Evolutionary conservation across 768 basidiomycete species (phyloP).

Genomic region (Termitomyces sp.): DNA sequence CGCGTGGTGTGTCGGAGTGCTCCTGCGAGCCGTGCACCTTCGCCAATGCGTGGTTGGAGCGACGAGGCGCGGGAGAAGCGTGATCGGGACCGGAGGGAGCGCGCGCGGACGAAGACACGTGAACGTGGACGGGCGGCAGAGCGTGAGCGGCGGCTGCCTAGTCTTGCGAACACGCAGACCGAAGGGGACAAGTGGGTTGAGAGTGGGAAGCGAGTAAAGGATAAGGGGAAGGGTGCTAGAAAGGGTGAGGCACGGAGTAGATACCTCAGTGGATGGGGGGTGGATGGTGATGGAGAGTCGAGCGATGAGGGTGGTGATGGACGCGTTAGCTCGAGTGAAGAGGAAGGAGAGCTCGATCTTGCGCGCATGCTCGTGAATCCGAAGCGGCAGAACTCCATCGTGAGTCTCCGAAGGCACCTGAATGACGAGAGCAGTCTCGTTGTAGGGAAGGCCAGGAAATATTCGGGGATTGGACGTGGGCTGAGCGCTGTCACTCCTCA

Average conservation of each 20-base stretch:
- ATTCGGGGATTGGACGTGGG: conserved; percentile 12
- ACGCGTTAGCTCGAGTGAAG: conserved; percentile 23
- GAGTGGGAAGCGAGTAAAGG: conserved; percentile 13
- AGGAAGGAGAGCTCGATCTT: conserved; percentile 56
- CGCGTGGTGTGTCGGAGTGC: conserved; percentile 69
- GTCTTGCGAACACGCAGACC: conserved; percentile 54
- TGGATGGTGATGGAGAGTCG: conserved; percentile 17
- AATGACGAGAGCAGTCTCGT: conserved; percentile 9
- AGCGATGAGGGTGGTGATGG: conserved; percentile 45
- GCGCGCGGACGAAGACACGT: conserved; percentile 16
- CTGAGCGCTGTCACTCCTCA: conserved; percentile 7
- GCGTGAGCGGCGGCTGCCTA: conserved; percentile 41
- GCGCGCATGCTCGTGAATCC: conserved; percentile 67
- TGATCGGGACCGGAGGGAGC: conserved; percentile 20
- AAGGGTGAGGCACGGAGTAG: conserved; percentile 16
- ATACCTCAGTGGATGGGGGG: conserved; percentile 28
- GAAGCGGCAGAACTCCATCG: conserved; percentile 71
- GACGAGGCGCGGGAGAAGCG: conserved; percentile 19
- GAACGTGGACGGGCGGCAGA: conserved; percentile 24
- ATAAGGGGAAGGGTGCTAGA: conserved; percentile 3
- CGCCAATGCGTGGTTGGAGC: conserved; percentile 29
- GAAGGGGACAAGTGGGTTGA: conserved; percentile 57
- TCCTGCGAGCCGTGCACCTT: conserved; percentile 59
- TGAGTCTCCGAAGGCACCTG: conserved; percentile 65
- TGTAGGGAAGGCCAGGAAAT: conserved; percentile 13